Evolutionary conservation across 495 filamentous ascomycete genomes (phyloP).

Genomic region (Annulohypoxylon nitens): DNA sequence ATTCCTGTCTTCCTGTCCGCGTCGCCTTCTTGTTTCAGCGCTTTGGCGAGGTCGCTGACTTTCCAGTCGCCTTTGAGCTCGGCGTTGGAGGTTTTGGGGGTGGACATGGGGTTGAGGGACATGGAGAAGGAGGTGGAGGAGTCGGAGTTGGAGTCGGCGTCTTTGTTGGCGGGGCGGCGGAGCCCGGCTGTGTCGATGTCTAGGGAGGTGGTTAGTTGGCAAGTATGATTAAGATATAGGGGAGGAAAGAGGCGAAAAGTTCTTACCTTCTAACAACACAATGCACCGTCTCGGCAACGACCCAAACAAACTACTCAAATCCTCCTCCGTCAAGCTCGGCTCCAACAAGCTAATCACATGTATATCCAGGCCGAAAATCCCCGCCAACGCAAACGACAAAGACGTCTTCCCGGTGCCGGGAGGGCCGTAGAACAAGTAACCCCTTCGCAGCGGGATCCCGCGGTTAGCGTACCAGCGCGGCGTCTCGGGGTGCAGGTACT

Average conservation of each 20-base stretch:
- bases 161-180: conserved; percentile 53
- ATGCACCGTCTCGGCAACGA: conserved; percentile 73
- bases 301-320: conserved; percentile 75
- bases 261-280: conserved; percentile 69
- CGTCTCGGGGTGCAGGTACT: conserved; percentile 82
- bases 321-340: conserved; percentile 75
- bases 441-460: conserved; percentile 91
- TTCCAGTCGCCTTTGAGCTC: conserved; percentile 43
- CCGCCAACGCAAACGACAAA: conserved; percentile 74
- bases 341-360: conserved; percentile 74
- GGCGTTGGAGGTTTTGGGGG: conserved; percentile 9
- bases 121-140: too few species aligned
- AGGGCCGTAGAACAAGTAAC: conserved; percentile 85
- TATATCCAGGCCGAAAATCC: conserved; percentile 77
- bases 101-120: too few species aligned
- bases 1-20: conserved; percentile 62
- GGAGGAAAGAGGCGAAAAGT: not conserved
- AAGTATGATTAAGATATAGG: not conserved
- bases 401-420: conserved; percentile 76
- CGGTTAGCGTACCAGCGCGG: conserved; percentile 81
- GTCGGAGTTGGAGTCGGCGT: conserved; percentile 28
- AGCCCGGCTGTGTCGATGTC: conserved; percentile 80
- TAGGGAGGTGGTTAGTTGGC: not conserved
- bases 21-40: conserved; percentile 51
- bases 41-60: conserved; percentile 53